phyloP scores from a whole-genome alignment of 1,139 yeast species.

The Pichia sp. region DNA sequence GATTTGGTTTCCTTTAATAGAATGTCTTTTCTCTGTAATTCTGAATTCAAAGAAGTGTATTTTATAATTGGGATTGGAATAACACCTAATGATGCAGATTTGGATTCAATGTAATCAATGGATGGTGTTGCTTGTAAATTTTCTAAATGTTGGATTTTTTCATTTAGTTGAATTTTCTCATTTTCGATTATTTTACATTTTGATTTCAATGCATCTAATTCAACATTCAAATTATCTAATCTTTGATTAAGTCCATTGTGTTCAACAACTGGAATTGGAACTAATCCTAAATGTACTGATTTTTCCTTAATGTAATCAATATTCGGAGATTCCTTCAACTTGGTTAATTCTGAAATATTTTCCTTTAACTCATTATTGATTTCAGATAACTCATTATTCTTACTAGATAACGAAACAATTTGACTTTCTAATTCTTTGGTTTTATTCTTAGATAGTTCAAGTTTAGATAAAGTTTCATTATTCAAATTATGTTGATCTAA shows the following conservation, averaged over 20 bases:
- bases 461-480: background rate
- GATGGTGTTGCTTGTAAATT: conserved; percentile 22
- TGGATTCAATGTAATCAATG: conserved; percentile 28
- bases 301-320: conserved; percentile 11
- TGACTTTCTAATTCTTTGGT: conserved; percentile 1
- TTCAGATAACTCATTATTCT: background rate
- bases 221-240: background rate
- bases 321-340: background rate
- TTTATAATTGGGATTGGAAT: conserved; percentile 27
- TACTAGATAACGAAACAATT: background rate
- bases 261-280: conserved; percentile 27
- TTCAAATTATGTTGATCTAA: conserved; percentile 16
- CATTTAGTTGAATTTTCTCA: conserved; percentile 8
- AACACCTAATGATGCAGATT: conserved; percentile 24
- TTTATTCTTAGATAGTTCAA: conserved; percentile 13
- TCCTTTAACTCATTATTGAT: no score
- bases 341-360: background rate
- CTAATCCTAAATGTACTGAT: conserved; percentile 7
- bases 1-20: conserved; percentile 1
- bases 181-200: conserved; percentile 1
- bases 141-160: conserved; percentile 6
- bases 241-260: conserved; percentile 14
- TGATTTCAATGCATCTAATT: conserved; percentile 3
- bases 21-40: conserved; percentile 6
- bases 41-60: conserved; percentile 23